Percentiles rank a stretch among this genome's conserved stretches.
Evolutionary conservation across 2,329 filamentous ascomycete species (phyloP).

Genomic region (Rutstroemia sydowiana): DNA sequence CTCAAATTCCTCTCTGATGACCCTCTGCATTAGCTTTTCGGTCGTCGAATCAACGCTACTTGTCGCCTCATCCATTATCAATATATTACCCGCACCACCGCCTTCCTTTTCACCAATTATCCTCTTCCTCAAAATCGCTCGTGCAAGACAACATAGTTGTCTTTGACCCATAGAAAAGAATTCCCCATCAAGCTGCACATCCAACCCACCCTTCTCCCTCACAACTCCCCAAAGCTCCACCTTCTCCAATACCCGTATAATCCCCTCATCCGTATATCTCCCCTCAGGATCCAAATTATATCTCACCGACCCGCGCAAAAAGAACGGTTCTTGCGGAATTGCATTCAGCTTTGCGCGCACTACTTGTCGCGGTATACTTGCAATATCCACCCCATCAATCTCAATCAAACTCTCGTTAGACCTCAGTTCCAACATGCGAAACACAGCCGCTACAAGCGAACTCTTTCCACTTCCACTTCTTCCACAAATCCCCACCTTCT

Average conservation of each 20-base stretch:
- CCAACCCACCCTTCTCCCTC: constrained; percentile 17
- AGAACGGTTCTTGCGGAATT: constrained; percentile 43
- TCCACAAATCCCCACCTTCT: constrained; percentile 44
- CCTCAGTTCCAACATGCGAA: constrained; percentile 42
- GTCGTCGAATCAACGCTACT: constrained; percentile 49
- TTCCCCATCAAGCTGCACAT: constrained; percentile 37
- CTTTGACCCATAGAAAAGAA: constrained; percentile 58
- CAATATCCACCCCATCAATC: constrained; percentile 42
- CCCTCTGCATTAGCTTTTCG: constrained; percentile 46
- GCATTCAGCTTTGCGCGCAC: constrained; percentile 38
- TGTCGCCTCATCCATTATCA: constrained; percentile 36
- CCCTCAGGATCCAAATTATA: constrained; percentile 40
- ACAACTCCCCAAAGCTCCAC: constrained; percentile 31
- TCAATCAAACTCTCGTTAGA: constrained; percentile 33
- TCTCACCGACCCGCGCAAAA: constrained; percentile 40
- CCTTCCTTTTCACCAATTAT: background rate
- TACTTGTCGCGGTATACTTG: constrained; percentile 35
- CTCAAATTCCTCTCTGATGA: constrained; percentile 46
- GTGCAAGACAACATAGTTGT: constrained; percentile 42
- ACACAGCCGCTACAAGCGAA: constrained; percentile 39
- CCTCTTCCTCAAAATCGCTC: constrained; percentile 34
- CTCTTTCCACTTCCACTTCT: constrained; percentile 38
- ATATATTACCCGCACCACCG: too few relatives aligned
- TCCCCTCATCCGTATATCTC: constrained; percentile 33
- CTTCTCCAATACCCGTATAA: constrained; percentile 38